These are phyloP conservation scores for Pseudogymnoascus pannorum DNA, from an alignment of 2,329 filamentous ascomycete species.

Conservation along the genomic window DNA sequence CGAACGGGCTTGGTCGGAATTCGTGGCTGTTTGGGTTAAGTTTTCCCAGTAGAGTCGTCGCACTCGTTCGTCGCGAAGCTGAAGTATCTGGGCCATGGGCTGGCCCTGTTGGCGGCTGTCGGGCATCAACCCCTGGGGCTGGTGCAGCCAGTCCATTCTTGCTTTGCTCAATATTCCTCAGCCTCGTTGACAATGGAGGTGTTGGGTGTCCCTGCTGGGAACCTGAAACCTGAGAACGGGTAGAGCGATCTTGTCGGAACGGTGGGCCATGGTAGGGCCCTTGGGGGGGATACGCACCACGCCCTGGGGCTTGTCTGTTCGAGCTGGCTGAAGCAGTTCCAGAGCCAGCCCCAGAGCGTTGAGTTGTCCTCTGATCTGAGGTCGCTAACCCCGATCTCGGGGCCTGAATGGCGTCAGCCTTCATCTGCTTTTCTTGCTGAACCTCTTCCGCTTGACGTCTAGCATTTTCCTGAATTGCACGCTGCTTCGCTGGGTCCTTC, in stretches of 20 bases:
- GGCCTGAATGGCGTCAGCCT: conserved; percentile 35
- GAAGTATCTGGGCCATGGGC: conserved; percentile 47
- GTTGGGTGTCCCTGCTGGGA: background rate
- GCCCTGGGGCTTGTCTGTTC: conserved; percentile 24
- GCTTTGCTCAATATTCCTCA: conserved; percentile 23
- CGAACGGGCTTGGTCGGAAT: conserved; percentile 79
- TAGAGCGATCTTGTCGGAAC: conserved; percentile 24
- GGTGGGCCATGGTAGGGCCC: conserved; percentile 31
- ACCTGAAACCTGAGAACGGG: conserved; percentile 18
- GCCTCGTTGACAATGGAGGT: conserved; percentile 21
- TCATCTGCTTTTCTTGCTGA: conserved; percentile 29
- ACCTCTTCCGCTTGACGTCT: conserved; percentile 63
- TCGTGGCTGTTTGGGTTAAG: conserved; percentile 63
- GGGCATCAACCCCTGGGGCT: conserved; percentile 54
- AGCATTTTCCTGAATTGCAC: conserved; percentile 84
- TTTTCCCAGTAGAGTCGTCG: conserved; percentile 46
- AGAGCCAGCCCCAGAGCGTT: conserved; percentile 39
- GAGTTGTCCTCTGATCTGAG: conserved; percentile 32
- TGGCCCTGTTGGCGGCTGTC: conserved; percentile 68
- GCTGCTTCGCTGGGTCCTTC: conserved; percentile 92
- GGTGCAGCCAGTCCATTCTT: conserved; percentile 8
- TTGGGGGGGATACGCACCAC: conserved; percentile 36
- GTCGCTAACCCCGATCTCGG: conserved; percentile 17
- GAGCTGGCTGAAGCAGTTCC: conserved; percentile 24
- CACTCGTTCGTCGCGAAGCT: conserved; percentile 47